A percentile compares a stretch with the other conserved stretches of the same genome.
phyloP scores from a whole-genome alignment of 164 flowering plant genomes.

The Warburgia ugandensis region DNA sequence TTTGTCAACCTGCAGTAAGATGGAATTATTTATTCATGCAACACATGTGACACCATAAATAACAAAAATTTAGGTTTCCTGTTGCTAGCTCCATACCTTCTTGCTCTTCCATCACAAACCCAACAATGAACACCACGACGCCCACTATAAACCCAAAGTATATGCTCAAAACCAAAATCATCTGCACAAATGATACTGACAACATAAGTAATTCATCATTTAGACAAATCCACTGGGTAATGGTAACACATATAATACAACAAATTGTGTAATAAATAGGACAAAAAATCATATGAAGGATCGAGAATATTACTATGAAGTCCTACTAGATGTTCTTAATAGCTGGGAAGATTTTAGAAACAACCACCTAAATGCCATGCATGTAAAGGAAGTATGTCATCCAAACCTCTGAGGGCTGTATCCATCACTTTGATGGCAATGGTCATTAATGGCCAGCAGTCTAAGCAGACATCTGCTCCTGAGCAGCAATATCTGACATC shows the following conservation, averaged over 20 bases:
- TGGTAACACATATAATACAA: too few species aligned
- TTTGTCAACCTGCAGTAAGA: slow-evolving; percentile 52
- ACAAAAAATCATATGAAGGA: background rate
- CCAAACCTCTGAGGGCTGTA: slow-evolving; percentile 80
- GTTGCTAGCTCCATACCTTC: too few species aligned
- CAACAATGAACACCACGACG: slow-evolving; percentile 99
- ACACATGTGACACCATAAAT: too few species aligned
- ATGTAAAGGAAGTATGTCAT: background rate
- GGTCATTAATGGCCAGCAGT: slow-evolving; percentile 98
- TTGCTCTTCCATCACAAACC: slow-evolving; percentile 97
- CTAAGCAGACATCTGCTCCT: slow-evolving; percentile 89
- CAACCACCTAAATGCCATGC: background rate
- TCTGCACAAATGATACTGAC: slow-evolving; percentile 33
- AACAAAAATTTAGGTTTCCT: too few species aligned
- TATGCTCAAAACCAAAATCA: slow-evolving; percentile 90
- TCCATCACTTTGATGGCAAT: slow-evolving; percentile 90
- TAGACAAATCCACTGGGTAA: too few species aligned
- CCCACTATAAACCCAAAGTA: slow-evolving; percentile 98
- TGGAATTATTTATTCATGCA: background rate
- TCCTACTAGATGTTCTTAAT: background rate
- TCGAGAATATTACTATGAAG: background rate
- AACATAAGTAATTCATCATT: slow-evolving; percentile 2
- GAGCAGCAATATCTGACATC: slow-evolving; percentile 96
- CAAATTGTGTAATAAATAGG: background rate
- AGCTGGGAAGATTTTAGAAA: too few species aligned